phyloP scores from a whole-genome alignment of 495 filamentous ascomycete genomes.

The Aspergillus coremiiformis region DNA sequence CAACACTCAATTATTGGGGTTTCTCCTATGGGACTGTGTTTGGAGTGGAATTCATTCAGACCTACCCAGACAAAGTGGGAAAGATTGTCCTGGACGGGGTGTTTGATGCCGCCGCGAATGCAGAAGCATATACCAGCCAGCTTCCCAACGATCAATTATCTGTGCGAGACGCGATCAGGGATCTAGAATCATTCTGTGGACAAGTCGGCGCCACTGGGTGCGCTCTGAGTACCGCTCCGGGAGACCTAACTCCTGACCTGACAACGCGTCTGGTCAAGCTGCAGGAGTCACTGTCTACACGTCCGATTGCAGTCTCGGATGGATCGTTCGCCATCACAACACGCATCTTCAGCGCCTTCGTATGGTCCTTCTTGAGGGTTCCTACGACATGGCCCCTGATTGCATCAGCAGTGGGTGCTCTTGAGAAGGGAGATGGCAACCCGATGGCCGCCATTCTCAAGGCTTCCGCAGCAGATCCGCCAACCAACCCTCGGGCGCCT shows the following conservation, averaged over 20 bases:
- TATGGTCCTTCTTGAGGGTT: slow-evolving; percentile 5
- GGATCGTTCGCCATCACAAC: slow-evolving; percentile 1
- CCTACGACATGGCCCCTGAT: neutral
- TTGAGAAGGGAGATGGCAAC: neutral
- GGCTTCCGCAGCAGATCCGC: neutral
- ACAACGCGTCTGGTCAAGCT: neutral
- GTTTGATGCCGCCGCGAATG: slow-evolving; percentile 1
- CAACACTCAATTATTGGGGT: slow-evolving; percentile 4
- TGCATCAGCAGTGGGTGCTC: neutral
- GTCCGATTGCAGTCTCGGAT: neutral
- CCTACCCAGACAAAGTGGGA: slow-evolving; percentile 1
- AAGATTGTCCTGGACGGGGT: slow-evolving; percentile 2
- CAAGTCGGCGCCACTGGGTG: neutral
- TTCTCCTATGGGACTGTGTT: slow-evolving; percentile 5
- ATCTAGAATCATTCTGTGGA: neutral
- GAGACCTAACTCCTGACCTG: neutral
- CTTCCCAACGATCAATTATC: slow-evolving; percentile 1
- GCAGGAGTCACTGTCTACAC: neutral
- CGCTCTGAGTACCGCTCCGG: neutral
- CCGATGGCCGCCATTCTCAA: neutral
- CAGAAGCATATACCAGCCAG: slow-evolving; percentile 2
- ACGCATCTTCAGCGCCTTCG: slow-evolving; percentile 2
- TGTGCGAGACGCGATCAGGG: neutral
- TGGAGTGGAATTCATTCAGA: slow-evolving; percentile 5
- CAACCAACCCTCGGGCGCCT: neutral